Percentiles rank a stretch among this genome's conserved stretches.
phyloP scores from a whole-genome alignment of 805 yeast genomes.

The Wickerhamomyces mucosus region DNA sequence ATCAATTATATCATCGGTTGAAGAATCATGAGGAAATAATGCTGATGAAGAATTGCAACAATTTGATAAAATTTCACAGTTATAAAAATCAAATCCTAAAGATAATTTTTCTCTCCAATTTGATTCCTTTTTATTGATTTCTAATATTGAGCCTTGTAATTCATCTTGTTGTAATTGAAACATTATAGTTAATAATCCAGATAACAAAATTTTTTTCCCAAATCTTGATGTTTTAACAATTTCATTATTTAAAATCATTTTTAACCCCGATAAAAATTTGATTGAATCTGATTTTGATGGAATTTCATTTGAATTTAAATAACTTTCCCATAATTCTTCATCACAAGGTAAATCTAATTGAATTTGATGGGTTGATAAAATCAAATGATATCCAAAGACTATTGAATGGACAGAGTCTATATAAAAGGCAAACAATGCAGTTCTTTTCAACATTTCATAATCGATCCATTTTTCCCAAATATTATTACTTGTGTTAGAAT shows the following conservation, averaged over 20 bases:
- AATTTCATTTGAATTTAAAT: slow-evolving; percentile 20
- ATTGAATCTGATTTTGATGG: slow-evolving; percentile 19
- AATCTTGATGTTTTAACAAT: slow-evolving; percentile 40
- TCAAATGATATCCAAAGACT: slow-evolving; percentile 63
- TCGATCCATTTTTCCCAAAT: slow-evolving; percentile 68
- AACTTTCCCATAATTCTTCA: slow-evolving; percentile 47
- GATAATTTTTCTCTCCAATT: slow-evolving; percentile 68
- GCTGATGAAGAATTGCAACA: slow-evolving; percentile 20
- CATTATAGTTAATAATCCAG: slow-evolving; percentile 59
- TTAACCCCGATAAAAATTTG: slow-evolving; percentile 48
- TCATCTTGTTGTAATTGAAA: slow-evolving; percentile 69
- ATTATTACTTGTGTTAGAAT: too few species aligned
- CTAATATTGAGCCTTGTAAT: slow-evolving; percentile 42
- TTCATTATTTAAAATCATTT: slow-evolving; percentile 44
- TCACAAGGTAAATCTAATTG: slow-evolving; percentile 55
- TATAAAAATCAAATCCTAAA: slow-evolving; percentile 65
- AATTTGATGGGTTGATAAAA: slow-evolving; percentile 49
- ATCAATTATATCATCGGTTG: slow-evolving; percentile 3
- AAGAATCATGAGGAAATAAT: slow-evolving; percentile 16
- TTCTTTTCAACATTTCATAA: slow-evolving; percentile 66
- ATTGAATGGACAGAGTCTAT: slow-evolving; percentile 73
- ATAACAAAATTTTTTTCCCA: slow-evolving; percentile 56
- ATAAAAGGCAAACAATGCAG: slow-evolving; percentile 75
- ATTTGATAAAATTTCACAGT: slow-evolving; percentile 32
- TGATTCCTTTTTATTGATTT: slow-evolving; percentile 30